Base-by-base conservation (phyloP, 2,329 filamentous ascomycete genomes). In the Cercospora janseana region DNA sequence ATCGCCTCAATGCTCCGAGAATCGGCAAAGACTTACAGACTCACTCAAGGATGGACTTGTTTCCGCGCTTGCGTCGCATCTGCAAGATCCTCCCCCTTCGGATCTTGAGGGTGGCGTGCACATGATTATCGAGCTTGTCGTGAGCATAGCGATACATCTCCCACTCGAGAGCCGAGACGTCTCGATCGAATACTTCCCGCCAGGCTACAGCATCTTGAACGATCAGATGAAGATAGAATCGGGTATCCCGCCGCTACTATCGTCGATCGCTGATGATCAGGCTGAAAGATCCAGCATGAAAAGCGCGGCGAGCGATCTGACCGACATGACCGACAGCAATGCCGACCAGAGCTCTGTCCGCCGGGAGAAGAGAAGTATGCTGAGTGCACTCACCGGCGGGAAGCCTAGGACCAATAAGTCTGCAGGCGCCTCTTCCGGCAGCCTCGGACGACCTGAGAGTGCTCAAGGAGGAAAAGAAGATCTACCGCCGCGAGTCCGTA, bases 91-190 rank as follows among this genome's bases (percentile, higher is more conserved):
- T 1, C 80, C 88, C 1, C 88, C 89, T 0, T 72, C 83, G 1
- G 91, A 90, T 6, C 79, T 97, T n/a, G 85, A 92, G 58, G 90
- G 88, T 44, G 90, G 88, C 56, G 87, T 91, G 2, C 84, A 85
- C 47, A 95, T 93, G 83, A 97, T 98, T 67, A 80, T 96, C 47
- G 91, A 96, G 70, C 79, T 97, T 43, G 89, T 91, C 0, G 80
- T 97, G 23, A 86, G 85, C 54, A 90, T 98, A 57, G 83, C 88
- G 0, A 81, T 85, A 51, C 94, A 96, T 66, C 73, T 97, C 37
- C 92, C 93, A 0, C 73, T 95, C 29, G 93, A 98, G 70, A 93
- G 88, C 60, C 82, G 93, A 57, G 93, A 97, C 64, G 88, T 98
- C 12, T 83, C 83, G 34, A 86, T 98, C 54, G 82, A 86, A 55